Percentiles rank a stretch among this genome's conserved stretches.
These are phyloP conservation scores for Pythium myriotylum DNA, from an alignment of 352 stramenopile genomes.

Conservation along the genomic window DNA sequence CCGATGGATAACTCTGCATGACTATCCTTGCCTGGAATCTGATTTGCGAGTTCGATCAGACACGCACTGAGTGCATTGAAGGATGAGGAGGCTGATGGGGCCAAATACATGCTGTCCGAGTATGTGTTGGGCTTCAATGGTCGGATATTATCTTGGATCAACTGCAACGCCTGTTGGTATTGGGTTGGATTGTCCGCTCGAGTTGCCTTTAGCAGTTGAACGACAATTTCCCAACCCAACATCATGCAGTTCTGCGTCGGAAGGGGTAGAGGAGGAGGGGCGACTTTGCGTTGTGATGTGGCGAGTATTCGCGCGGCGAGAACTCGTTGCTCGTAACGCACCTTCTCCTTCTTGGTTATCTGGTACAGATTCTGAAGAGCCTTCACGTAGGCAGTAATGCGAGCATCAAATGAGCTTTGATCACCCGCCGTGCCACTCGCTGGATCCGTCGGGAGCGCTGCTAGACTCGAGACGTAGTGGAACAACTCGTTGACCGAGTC, in stretches of 20 bases:
- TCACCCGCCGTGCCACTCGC: not conserved
- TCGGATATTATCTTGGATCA: constrained; percentile 72
- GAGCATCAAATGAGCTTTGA: constrained; percentile 56
- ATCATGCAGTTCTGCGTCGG: constrained; percentile 84
- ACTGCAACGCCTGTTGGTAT: constrained; percentile 70
- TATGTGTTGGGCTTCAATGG: constrained; percentile 81
- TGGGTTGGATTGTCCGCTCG: constrained; percentile 60
- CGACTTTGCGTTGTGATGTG: constrained; percentile 69
- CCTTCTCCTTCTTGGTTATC: constrained; percentile 81
- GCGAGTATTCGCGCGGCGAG: constrained; percentile 52
- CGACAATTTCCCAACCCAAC: constrained; percentile 83
- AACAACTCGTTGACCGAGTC: constrained; percentile 83
- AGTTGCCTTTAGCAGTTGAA: constrained; percentile 74
- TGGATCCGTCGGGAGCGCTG: constrained; percentile 30
- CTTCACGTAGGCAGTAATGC: constrained; percentile 71
- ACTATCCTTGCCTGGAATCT: constrained; percentile 12
- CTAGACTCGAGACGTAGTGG: constrained; percentile 74
- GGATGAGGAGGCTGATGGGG: constrained; percentile 64
- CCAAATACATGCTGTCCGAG: constrained; percentile 83
- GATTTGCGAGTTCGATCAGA: constrained; percentile 48
- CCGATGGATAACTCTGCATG: constrained; percentile 39
- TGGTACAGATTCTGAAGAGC: constrained; percentile 75
- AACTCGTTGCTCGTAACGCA: constrained; percentile 72
- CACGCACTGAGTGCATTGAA: constrained; percentile 81
- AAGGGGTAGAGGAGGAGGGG: constrained; percentile 69